Conservation (phyloP, 208 protist species). For the Acanthamoeba healyi region DNA sequence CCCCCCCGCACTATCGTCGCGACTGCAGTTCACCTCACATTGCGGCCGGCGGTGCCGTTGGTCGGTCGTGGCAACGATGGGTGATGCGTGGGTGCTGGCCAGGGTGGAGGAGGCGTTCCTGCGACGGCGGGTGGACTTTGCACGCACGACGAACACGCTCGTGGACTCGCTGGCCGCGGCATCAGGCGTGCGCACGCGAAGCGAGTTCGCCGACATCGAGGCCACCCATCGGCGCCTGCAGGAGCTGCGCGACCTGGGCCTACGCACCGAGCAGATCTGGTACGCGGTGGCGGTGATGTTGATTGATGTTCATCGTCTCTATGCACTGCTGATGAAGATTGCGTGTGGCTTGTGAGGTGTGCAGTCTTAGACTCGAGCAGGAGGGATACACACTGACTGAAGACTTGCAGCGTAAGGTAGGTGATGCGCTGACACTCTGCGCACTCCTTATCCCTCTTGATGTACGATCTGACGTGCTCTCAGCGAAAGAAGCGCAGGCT, state of each 20-base stretch:
- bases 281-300: too few relatives aligned
- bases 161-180: not conserved
- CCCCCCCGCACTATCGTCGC: too few relatives aligned
- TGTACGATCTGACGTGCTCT: not conserved
- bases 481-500: conserved; percentile 6
- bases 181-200: not conserved
- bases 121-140: not conserved
- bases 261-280: conserved; percentile 10
- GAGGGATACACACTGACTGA: not conserved
- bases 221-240: not conserved
- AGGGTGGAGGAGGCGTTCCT: not conserved
- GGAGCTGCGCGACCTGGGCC: conserved; percentile 23
- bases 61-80: too few relatives aligned
- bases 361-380: not conserved
- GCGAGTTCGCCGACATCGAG: not conserved
- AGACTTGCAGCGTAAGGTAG: not conserved
- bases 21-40: too few relatives aligned
- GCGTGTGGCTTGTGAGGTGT: too few relatives aligned
- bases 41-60: too few relatives aligned
- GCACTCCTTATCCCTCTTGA: too few relatives aligned
- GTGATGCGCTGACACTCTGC: too few relatives aligned
- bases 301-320: too few relatives aligned
- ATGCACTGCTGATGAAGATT: too few relatives aligned
- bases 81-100: too few relatives aligned
- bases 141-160: not conserved